Evolutionary conservation across 176 grass and related monocot species (phyloP), one percentile per base, ranked within the genome.

Genomic region (Panicum miliaceum): DNA sequence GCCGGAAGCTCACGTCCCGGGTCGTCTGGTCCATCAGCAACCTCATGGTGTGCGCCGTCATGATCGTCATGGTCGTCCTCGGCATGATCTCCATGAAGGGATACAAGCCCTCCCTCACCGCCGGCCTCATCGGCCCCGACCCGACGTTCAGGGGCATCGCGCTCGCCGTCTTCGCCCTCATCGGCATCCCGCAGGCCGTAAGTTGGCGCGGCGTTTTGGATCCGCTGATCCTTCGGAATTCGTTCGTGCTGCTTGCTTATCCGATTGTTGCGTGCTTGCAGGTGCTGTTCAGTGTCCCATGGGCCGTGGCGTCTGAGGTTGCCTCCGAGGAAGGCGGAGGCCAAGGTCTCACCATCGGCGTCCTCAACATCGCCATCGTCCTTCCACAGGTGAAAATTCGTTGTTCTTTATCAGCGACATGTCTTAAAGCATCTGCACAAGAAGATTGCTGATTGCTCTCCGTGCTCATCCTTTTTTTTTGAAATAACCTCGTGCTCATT

Each of bases 241-340:
- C 26, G 7, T 32, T 77, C 32, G 22, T 40, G 36, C 8, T 50
- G 4, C n/a, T 60, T 27, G 20, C 22, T 29, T 32, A 15, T 26
- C 22, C 26, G 41, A 77, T 34, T 53, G 18, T 27, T 34, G 14
- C 8, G 16, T 65, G 38, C 11, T 51, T 83, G 69, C 84, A 90
- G 88, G 88, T 86, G 6, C n/a, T 90, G 29, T 90, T 25, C 65
- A 90, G 84, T 35, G 68, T 90, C 2, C 89, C 84, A 15, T 90
- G 89, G 84, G 89, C 79, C 22, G 87, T 95, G 1, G 85, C 91
- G 3, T 89, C 91, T 26, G 89, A 98, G 59, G 80, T 98, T 16
- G 51, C 80, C 18, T 7, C 74, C 3, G 60, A 75, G 2, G 84
- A 90, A 60, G 84, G 81, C 26, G 88, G 84, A 0, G 84, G 84